Evolutionary conservation across 805 yeast species (phyloP).

Genomic region (Metschnikowia colocasiae): DNA sequence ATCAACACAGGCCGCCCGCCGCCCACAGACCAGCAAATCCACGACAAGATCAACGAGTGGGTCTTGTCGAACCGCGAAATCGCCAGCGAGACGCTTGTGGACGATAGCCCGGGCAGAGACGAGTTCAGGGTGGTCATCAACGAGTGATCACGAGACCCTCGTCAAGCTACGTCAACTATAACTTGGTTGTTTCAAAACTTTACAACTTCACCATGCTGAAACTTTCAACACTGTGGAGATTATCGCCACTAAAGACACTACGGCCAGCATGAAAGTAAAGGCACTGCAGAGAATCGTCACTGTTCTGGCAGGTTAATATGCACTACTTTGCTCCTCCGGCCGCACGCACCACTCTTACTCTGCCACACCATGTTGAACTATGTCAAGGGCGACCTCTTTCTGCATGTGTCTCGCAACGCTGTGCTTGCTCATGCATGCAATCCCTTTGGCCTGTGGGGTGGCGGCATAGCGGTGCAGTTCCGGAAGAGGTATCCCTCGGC

Average conservation of each 20-base stretch:
- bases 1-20: conserved; percentile 8
- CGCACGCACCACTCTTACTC: not conserved
- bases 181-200: too few relatives aligned
- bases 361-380: conserved; percentile 37
- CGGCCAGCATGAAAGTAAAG: too few relatives aligned
- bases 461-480: conserved; percentile 70
- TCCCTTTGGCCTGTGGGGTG: conserved; percentile 79
- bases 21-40: conserved; percentile 5
- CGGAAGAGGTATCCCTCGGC: conserved; percentile 54
- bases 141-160: not conserved
- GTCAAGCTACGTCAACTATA: not conserved
- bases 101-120: conserved; percentile 2
- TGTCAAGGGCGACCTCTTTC: conserved; percentile 56
- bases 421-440: conserved; percentile 78
- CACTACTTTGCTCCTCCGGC: not conserved
- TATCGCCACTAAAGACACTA: too few relatives aligned
- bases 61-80: not conserved
- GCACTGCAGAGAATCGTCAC: too few relatives aligned
- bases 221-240: too few relatives aligned
- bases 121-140: conserved; percentile 4
- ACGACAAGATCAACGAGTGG: conserved; percentile 3
- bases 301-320: too few relatives aligned
- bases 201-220: too few relatives aligned
- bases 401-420: conserved; percentile 26
- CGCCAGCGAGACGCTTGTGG: not conserved